A percentile compares a stretch with the other conserved stretches of the same genome.
Evolutionary conservation across 2,329 filamentous ascomycete species (phyloP).

Genomic region (Microdochium trichocladiopsis): DNA sequence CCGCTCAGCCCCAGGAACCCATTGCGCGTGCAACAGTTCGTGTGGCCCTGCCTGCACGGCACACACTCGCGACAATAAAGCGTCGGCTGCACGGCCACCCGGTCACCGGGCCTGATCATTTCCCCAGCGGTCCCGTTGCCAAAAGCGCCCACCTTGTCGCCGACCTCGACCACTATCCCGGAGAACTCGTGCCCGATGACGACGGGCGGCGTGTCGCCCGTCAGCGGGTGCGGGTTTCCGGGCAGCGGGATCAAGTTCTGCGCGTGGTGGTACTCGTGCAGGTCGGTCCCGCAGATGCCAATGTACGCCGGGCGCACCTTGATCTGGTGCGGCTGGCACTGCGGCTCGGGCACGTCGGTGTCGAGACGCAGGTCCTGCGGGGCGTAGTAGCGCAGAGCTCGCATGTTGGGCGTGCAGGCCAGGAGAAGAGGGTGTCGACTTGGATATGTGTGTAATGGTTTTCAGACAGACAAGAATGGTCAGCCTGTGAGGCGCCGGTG

Average conservation of each 20-base stretch:
- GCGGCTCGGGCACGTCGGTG: slow-evolving; percentile 9
- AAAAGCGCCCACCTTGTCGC: slow-evolving; percentile 29
- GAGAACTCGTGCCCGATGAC: slow-evolving; percentile 61
- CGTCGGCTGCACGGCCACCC: slow-evolving; percentile 53
- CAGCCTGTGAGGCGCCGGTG: too few species aligned
- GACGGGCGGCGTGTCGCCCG: slow-evolving; percentile 48
- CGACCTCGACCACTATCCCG: slow-evolving; percentile 52
- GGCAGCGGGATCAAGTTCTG: slow-evolving; percentile 17
- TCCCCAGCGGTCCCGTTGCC: not conserved
- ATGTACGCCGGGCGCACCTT: slow-evolving; percentile 20
- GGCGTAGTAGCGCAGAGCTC: slow-evolving; percentile 13
- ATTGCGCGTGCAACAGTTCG: slow-evolving; percentile 51
- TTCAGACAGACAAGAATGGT: too few species aligned
- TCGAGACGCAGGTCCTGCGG: slow-evolving; percentile 11
- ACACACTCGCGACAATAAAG: slow-evolving; percentile 49
- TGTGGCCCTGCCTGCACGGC: slow-evolving; percentile 42
- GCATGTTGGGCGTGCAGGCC: slow-evolving; percentile 5
- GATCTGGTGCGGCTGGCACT: slow-evolving; percentile 11
- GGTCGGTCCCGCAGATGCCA: slow-evolving; percentile 26
- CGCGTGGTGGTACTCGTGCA: slow-evolving; percentile 23
- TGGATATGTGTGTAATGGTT: too few species aligned
- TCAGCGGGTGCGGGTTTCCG: slow-evolving; percentile 45
- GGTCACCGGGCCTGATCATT: slow-evolving; percentile 43
- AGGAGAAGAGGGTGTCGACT: too few species aligned
- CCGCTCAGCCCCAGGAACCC: slow-evolving; percentile 24